These are phyloP conservation scores for Amoebophrya sp. DNA, from an alignment of 169 alveolate genomes.

Conservation along the genomic window DNA sequence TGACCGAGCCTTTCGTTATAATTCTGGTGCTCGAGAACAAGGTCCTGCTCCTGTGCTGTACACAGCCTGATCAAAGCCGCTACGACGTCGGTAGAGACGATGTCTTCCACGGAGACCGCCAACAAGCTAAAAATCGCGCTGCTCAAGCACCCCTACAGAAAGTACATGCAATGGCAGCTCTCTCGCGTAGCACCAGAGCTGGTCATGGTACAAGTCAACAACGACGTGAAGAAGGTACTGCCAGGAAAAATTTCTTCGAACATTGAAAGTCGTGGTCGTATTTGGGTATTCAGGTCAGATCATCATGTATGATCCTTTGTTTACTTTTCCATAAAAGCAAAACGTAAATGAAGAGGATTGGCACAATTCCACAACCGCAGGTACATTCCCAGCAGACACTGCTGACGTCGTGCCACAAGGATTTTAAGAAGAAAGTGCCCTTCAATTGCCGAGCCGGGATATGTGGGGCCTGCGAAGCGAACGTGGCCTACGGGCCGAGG, in stretches of 20 bases:
- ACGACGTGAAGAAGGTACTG: slow-evolving; percentile 3
- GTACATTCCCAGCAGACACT: not conserved
- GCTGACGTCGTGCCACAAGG: not conserved
- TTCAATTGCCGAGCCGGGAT: slow-evolving; percentile 11
- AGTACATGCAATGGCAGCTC: slow-evolving; percentile 1
- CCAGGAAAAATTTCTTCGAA: too few relatives aligned
- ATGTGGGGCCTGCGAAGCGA: slow-evolving; percentile 3
- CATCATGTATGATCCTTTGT: too few relatives aligned
- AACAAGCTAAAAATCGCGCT: not conserved
- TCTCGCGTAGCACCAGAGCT: not conserved
- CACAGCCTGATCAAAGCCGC: too few relatives aligned
- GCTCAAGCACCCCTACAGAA: not conserved
- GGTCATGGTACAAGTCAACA: not conserved
- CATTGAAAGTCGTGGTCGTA: too few relatives aligned
- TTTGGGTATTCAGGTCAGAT: too few relatives aligned
- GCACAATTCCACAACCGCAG: too few relatives aligned
- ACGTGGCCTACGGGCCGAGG: not conserved
- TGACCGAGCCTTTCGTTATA: too few relatives aligned
- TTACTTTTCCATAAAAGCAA: too few relatives aligned
- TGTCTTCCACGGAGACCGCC: not conserved
- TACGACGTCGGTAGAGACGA: too few relatives aligned
- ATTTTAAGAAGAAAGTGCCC: not conserved
- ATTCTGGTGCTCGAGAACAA: too few relatives aligned
- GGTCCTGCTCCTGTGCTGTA: too few relatives aligned
- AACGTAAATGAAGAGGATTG: too few relatives aligned